phyloP scores from a whole-genome alignment of 768 basidiomycete species.

The Pholiota conissans region DNA sequence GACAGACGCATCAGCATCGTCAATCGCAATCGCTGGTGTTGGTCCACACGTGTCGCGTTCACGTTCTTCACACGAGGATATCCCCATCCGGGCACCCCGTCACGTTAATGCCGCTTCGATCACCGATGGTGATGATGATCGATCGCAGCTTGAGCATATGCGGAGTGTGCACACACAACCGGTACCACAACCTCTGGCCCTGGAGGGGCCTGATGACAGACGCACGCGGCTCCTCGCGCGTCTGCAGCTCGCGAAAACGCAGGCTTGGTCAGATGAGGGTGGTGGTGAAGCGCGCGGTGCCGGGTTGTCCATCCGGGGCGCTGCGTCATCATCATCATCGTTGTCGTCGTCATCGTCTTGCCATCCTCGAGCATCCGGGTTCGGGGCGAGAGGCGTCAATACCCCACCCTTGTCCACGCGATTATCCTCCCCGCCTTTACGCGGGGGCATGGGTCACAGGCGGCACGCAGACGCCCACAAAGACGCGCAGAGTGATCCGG shows the following conservation, averaged over 20 bases:
- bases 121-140: constrained; percentile 8
- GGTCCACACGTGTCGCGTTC: neutral
- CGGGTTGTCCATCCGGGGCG: too few relatives aligned
- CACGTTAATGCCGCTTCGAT: constrained; percentile 16
- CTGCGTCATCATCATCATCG: too few relatives aligned
- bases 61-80: constrained; percentile 1
- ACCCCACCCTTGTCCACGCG: too few relatives aligned
- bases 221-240: constrained; percentile 41
- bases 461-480: constrained; percentile 8
- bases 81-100: neutral
- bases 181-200: neutral
- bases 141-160: constrained; percentile 1
- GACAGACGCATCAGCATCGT: neutral
- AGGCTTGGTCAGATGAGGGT: constrained; percentile 11
- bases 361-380: too few relatives aligned
- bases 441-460: neutral
- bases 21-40: neutral
- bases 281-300: too few relatives aligned
- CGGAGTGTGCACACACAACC: neutral
- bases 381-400: too few relatives aligned
- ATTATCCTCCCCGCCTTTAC: too few relatives aligned
- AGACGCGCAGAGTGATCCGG: constrained; percentile 11
- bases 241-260: constrained; percentile 43
- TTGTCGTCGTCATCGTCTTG: too few relatives aligned
- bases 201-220: constrained; percentile 14